Conservation (phyloP, 106 monocot genomes). For the Acorus gramineus region DNA sequence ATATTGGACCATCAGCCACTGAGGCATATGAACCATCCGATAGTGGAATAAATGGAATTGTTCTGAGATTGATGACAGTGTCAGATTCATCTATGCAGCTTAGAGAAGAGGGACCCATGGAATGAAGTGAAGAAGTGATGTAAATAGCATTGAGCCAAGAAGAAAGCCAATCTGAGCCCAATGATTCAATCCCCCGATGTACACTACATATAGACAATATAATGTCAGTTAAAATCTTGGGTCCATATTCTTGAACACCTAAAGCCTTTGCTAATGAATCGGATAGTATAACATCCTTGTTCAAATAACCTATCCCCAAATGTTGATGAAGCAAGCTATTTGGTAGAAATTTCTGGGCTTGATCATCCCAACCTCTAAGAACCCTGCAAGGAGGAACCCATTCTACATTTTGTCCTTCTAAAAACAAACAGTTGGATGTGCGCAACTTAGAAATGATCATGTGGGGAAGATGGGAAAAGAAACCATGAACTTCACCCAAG, state of each 20-base stretch:
- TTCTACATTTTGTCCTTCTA: constrained; percentile 42
- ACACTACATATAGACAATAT: constrained; percentile 42
- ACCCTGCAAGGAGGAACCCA: constrained; percentile 84
- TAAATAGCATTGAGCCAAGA: constrained; percentile 56
- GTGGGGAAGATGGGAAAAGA: constrained; percentile 82
- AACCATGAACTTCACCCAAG: constrained; percentile 83
- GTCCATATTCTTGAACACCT: constrained; percentile 75
- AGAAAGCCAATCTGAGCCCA: constrained; percentile 74
- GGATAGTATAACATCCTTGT: constrained; percentile 61
- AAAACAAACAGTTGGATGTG: constrained; percentile 58
- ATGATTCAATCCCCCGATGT: constrained; percentile 23
- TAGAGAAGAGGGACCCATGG: constrained; percentile 19
- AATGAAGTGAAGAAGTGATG: constrained; percentile 21
- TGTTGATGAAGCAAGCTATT: constrained; percentile 59
- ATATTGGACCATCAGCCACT: constrained; percentile 65
- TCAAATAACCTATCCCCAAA: constrained; percentile 81
- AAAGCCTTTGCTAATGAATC: constrained; percentile 69
- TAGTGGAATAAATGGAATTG: constrained; percentile 76
- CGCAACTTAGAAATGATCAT: constrained; percentile 86
- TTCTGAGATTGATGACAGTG: constrained; percentile 41
- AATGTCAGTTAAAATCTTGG: constrained; percentile 60
- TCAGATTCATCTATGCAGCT: constrained; percentile 43
- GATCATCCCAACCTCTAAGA: constrained; percentile 85
- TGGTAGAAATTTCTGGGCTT: constrained; percentile 48
- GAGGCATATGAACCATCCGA: constrained; percentile 77